Base-by-base conservation (phyloP, 768 basidiomycete genomes). In the Exidia glandulosa region DNA sequence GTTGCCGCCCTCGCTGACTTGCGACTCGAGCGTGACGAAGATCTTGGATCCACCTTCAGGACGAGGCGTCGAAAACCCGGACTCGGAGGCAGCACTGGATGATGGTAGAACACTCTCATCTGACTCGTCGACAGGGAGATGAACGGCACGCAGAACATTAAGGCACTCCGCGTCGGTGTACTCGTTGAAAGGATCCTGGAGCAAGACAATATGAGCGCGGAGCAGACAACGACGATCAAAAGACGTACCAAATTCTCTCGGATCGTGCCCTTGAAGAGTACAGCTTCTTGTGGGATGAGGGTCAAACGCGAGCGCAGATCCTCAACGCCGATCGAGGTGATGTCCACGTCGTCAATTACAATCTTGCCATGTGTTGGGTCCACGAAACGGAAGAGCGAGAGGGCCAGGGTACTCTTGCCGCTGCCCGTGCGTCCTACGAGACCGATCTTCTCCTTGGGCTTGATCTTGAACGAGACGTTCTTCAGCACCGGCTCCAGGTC, bases 401-500 rank as follows among this genome's bases (percentile, higher is more conserved):
- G 73, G 5, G 72, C 72, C 31, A 75, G 63, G 0, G 72, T 71
- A 12, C 57, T 58, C 62, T 69, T 69, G 23, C 68, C 68, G 14
- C 25, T 27, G 14, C 50, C 50, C 50, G 50, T 29, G 30, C 50
- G 36, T 6, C 61, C 61, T 9, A 83, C 85, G 23, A 89, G 76
- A 1, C 86, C 87, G 61, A 88, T 78, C 70, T 86, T 88, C 70
- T 87, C 85, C 16, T 77, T 71, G 2, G 84, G 79, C 12, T 74
- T 76, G 23, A 88, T 76, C 9, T 74, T 75, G 70, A 88, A 86
- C 3, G 82, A 80, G n/a, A 88, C 58, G 3, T 74, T 71, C 60
- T 79, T 79, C 59, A 89, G 70, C 13, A 83, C 86, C 3, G 81
- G 70, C 0, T 84, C 83, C 0, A 88, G 73, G 62, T 81, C 79